Evolutionary conservation across 2,329 filamentous ascomycete genomes (phyloP).

Genomic region (Talaromyces sp.): DNA sequence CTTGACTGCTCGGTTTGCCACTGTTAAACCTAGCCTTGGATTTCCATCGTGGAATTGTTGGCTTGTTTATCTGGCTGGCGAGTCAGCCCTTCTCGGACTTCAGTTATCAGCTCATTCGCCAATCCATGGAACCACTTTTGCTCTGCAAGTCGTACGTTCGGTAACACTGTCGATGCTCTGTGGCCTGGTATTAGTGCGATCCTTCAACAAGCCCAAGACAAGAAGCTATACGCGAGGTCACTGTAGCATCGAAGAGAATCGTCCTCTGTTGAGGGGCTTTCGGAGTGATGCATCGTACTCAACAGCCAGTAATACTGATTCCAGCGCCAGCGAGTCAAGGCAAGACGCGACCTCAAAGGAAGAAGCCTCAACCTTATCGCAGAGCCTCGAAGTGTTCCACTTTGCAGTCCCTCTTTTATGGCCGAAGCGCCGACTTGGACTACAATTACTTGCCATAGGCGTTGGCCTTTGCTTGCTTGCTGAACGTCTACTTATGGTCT

Average conservation of each 20-base stretch:
- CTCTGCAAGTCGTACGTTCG: constrained; percentile 5
- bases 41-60: constrained; percentile 64
- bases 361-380: not conserved
- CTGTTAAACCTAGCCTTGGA: constrained; percentile 53
- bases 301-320: not conserved
- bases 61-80: constrained; percentile 56
- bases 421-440: constrained; percentile 62
- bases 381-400: constrained; percentile 34
- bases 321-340: not conserved
- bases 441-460: constrained; percentile 66
- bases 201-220: not conserved
- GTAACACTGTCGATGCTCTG: constrained; percentile 12
- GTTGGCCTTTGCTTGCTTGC: constrained; percentile 67
- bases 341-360: constrained; percentile 1
- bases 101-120: constrained; percentile 34
- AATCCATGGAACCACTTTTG: not conserved
- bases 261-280: constrained; percentile 6
- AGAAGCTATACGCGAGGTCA: not conserved
- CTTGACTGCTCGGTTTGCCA: constrained; percentile 54
- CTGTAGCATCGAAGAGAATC: not conserved
- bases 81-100: constrained; percentile 37
- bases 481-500: constrained; percentile 68
- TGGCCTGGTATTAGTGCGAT: not conserved
- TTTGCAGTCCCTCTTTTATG: constrained; percentile 77
- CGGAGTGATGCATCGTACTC: constrained; percentile 4